Percentiles rank a stretch among this genome's conserved stretches.
These are phyloP conservation scores for Huntiella abstrusa DNA, from an alignment of 2,329 filamentous ascomycete species.

Conservation along the genomic window DNA sequence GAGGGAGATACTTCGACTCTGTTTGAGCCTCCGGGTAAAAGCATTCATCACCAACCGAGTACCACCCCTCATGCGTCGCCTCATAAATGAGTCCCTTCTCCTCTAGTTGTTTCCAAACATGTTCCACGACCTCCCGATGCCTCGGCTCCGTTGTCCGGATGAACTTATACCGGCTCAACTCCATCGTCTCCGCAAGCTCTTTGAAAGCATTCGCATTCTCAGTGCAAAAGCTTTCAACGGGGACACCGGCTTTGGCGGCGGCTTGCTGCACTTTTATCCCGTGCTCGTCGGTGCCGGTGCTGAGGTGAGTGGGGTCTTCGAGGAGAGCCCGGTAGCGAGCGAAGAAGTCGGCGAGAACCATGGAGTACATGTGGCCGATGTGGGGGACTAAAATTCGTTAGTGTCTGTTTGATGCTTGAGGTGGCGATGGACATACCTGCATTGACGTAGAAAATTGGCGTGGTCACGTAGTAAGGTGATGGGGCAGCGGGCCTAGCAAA, in stretches of 20 bases:
- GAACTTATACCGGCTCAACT: conserved; percentile 57
- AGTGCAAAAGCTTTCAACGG: conserved; percentile 77
- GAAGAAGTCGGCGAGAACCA: conserved; percentile 76
- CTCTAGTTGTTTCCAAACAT: conserved; percentile 71
- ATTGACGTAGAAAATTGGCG: conserved; percentile 98
- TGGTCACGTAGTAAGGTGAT: conserved; percentile 91
- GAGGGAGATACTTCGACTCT: conserved; percentile 53
- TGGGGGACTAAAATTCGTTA: conserved; percentile 49
- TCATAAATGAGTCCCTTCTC: conserved; percentile 66
- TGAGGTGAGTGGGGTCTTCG: conserved; percentile 51
- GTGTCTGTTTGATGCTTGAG: conserved; percentile 13
- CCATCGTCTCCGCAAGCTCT: conserved; percentile 48
- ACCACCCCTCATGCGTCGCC: conserved; percentile 83
- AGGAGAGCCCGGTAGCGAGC: conserved; percentile 79
- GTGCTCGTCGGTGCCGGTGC: conserved; percentile 92
- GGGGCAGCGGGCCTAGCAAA: not conserved
- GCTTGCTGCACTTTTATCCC: conserved; percentile 94
- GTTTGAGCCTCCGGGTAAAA: conserved; percentile 72
- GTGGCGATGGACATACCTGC: conserved; percentile 36
- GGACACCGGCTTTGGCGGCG: conserved; percentile 47
- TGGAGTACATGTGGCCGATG: conserved; percentile 83
- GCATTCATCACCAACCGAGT: conserved; percentile 88
- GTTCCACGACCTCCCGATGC: conserved; percentile 68
- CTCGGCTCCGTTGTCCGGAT: conserved; percentile 75
- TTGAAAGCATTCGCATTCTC: conserved; percentile 62